Base-by-base conservation (phyloP, 2,329 filamentous ascomycete species). In the Diaporthe citri region DNA sequence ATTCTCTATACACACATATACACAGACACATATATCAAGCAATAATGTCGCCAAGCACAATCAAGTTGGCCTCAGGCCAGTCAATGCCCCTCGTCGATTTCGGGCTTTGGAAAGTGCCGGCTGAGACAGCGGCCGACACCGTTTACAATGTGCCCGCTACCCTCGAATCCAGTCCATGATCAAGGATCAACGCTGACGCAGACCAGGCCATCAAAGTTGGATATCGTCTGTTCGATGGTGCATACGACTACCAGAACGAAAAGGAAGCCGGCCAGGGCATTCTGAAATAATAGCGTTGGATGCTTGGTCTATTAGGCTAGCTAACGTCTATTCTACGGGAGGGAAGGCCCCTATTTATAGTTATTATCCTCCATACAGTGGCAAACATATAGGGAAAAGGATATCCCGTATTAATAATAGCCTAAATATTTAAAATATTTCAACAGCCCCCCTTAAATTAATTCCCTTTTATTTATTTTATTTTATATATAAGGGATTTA, bases 201-300 rank as follows among this genome's bases (percentile, higher is more conserved):
- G 34, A 59, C 31, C 22, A 59, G 56, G 56, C 56, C 5, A 59
- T 59, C 34, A 59, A 59, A 59, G 31, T 59, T 12, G 56, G 56
- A 7, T 59, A 59, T n/a, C 56, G 56, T 10, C 34, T 39, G 20
- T 59, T 59, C 56, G 56, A 59, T 8, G 56, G 56, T 15, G 56
- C 34, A n/a, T 59, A 59, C 34, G 56, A 59, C 56, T 59, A 59
- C 34, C 56, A 59, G 56, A 59, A 59, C 34, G 56, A 59, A 34
- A 59, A 59, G 22, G 56, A 59, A 15, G 56, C 56, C 4, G 56
- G 56, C 20, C 20, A 59, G 56, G 56, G 56, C 15, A n/a, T n/a
- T n/a, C n/a, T n/a, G n/a, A n/a, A n/a, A n/a, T n/a, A n/a, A n/a
- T n/a, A n/a, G n/a, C n/a, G n/a, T n/a, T n/a, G n/a, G n/a, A n/a